Percentiles rank a stretch among this genome's conserved stretches.
phyloP scores from a whole-genome alignment of 192 early-diverging fungal genomes.

The Blastocladiella britannica region DNA sequence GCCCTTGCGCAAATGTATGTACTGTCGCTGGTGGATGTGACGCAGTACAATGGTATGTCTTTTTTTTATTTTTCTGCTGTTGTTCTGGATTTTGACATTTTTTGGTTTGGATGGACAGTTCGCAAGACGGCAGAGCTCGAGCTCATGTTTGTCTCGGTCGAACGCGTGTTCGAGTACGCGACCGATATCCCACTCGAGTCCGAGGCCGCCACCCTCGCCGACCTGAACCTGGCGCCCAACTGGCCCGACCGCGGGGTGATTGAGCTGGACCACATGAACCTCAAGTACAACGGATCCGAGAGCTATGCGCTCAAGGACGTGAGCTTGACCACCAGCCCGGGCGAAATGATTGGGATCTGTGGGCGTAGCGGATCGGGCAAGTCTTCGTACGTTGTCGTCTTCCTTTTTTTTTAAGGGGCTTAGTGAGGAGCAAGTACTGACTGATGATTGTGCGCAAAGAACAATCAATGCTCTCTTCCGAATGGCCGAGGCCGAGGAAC shows the following conservation, averaged over 20 bases:
- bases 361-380: too few relatives aligned
- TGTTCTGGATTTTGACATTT: too few relatives aligned
- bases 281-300: neutral
- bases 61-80: too few relatives aligned
- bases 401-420: too few relatives aligned
- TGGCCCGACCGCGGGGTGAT: neutral
- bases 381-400: neutral
- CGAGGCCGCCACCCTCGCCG: slow-evolving; percentile 25
- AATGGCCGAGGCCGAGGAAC: too few relatives aligned
- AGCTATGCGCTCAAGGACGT: neutral
- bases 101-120: too few relatives aligned
- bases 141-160: slow-evolving; percentile 41
- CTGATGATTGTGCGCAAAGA: too few relatives aligned
- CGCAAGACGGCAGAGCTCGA: slow-evolving; percentile 31
- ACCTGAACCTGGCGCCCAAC: slow-evolving; percentile 19
- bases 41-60: slow-evolving; percentile 64
- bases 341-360: neutral
- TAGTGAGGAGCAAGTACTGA: too few relatives aligned
- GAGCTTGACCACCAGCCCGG: neutral
- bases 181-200: slow-evolving; percentile 59
- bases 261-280: neutral
- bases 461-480: too few relatives aligned
- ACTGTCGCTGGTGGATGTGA: slow-evolving; percentile 62
- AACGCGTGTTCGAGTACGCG: slow-evolving; percentile 70
- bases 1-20: slow-evolving; percentile 71